phyloP scores from a whole-genome alignment of 2,329 filamentous ascomycete species.

The Cladosporium phlei region DNA sequence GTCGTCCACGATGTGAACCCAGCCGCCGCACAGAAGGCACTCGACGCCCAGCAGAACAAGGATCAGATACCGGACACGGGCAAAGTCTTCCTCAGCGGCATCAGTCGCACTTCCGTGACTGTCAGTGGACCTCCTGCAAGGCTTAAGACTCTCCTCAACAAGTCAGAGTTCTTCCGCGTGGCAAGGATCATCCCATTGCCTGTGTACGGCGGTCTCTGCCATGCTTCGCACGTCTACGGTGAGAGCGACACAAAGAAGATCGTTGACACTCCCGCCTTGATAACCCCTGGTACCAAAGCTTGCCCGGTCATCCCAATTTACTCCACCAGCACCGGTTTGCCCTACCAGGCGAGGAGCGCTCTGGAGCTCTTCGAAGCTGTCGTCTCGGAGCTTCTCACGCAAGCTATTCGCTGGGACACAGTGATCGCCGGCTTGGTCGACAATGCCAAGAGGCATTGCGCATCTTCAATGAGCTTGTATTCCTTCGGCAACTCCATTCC shows the following conservation, averaged over 20 bases:
- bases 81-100: constrained; percentile 28
- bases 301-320: constrained; percentile 28
- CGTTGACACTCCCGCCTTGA: constrained; percentile 17
- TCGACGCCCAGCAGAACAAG: constrained; percentile 32
- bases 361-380: constrained; percentile 20
- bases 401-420: constrained; percentile 27
- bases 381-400: constrained; percentile 21
- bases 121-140: constrained; percentile 31
- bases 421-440: constrained; percentile 24
- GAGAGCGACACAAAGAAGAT: constrained; percentile 27
- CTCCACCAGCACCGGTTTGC: constrained; percentile 31
- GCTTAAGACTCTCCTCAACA: constrained; percentile 25
- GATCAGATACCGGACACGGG: constrained; percentile 14
- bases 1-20: constrained; percentile 35
- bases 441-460: neutral
- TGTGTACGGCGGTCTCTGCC: constrained; percentile 28
- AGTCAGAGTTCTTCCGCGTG: constrained; percentile 23
- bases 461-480: constrained; percentile 13
- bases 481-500: constrained; percentile 23
- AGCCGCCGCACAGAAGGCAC: constrained; percentile 35
- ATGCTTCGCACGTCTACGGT: constrained; percentile 28
- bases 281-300: constrained; percentile 8
- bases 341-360: constrained; percentile 25
- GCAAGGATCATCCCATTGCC: constrained; percentile 23
- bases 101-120: constrained; percentile 26